Percentiles rank a stretch among this genome's conserved stretches.
phyloP scores from a whole-genome alignment of 768 basidiomycete species.

The Brasilioporus rufonigricans region DNA sequence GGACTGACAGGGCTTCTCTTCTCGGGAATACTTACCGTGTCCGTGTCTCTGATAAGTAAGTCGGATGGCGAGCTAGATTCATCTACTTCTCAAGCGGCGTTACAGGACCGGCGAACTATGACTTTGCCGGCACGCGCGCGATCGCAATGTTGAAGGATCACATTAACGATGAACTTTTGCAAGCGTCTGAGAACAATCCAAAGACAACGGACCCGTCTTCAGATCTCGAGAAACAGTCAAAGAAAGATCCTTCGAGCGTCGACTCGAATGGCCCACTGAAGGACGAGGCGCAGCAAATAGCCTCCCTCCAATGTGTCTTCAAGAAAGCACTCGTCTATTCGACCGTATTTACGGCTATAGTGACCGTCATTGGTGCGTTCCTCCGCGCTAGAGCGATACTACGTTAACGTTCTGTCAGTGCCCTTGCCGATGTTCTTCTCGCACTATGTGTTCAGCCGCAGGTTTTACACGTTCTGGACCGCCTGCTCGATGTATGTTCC shows the following conservation, averaged over 20 bases:
- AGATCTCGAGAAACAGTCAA: constrained; percentile 17
- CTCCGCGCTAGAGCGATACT: too few species aligned
- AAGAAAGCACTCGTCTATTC: constrained; percentile 36
- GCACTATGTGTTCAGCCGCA: constrained; percentile 34
- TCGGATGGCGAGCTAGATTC: background rate
- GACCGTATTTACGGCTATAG: constrained; percentile 31
- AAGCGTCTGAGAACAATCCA: background rate
- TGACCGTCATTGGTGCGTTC: constrained; percentile 37
- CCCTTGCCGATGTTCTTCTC: constrained; percentile 41
- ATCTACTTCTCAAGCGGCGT: constrained; percentile 3
- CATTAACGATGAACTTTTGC: background rate
- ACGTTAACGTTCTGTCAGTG: too few species aligned
- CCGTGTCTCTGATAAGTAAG: constrained; percentile 36
- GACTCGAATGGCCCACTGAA: background rate
- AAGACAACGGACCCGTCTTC: background rate
- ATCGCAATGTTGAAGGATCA: constrained; percentile 32
- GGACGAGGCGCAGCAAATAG: constrained; percentile 7
- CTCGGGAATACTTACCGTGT: too few species aligned
- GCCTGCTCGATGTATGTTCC: constrained; percentile 36
- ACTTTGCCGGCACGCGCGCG: constrained; percentile 36
- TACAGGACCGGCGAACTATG: constrained; percentile 36
- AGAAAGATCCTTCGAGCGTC: background rate
- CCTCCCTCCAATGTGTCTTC: constrained; percentile 29
- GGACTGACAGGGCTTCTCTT: constrained; percentile 37
- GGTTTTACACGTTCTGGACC: constrained; percentile 39